phyloP scores from a whole-genome alignment of 179 eudicot species.

The Drosera spatulata region DNA sequence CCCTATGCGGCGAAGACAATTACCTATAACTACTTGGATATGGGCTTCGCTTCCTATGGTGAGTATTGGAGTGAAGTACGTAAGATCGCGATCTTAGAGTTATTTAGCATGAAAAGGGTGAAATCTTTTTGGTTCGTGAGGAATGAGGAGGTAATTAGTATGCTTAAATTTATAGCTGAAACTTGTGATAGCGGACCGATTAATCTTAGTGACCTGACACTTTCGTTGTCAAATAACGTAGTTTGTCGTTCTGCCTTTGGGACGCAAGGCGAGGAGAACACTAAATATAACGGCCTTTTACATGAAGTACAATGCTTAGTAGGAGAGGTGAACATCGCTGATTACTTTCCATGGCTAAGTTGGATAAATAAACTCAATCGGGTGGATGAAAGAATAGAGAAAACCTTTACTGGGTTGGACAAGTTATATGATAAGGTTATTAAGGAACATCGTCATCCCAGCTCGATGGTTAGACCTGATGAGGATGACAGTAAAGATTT shows the following conservation, averaged over 20 bases:
- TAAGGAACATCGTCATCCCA: constrained; percentile 9
- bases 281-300: constrained; percentile 13
- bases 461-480: neutral
- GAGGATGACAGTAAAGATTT: constrained; percentile 10
- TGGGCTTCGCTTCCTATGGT: neutral
- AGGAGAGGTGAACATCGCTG: constrained; percentile 22
- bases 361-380: constrained; percentile 28
- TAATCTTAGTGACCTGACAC: neutral
- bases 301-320: constrained; percentile 12
- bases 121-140: neutral
- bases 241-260: constrained; percentile 31
- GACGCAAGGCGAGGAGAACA: constrained; percentile 10
- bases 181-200: neutral
- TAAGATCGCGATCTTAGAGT: neutral
- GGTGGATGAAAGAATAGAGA: constrained; percentile 2
- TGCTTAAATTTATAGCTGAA: neutral
- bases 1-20: neutral
- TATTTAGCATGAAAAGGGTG: neutral
- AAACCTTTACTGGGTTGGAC: constrained; percentile 15
- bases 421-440: constrained; percentile 13
- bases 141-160: neutral
- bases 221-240: neutral
- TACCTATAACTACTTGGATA: neutral
- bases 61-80: neutral
- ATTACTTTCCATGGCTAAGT: constrained; percentile 29